These are phyloP conservation scores for Sclerotiophoma versabilis DNA, from an alignment of 2,329 filamentous ascomycete genomes.

Conservation along the genomic window DNA sequence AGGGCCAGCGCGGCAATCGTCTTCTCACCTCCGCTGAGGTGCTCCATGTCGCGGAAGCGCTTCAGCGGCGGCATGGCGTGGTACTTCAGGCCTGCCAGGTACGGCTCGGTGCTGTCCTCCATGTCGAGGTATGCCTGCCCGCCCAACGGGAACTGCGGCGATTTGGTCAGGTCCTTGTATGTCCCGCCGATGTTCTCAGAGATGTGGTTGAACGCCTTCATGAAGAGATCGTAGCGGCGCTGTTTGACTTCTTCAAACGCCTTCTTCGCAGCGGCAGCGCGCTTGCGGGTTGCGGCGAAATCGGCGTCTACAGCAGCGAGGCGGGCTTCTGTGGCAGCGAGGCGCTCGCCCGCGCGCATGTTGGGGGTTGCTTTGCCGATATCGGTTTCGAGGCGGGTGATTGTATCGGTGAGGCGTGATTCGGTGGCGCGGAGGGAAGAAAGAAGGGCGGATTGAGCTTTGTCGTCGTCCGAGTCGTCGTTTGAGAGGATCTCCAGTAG, in stretches of 20 bases:
- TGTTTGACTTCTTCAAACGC: slow-evolving; percentile 83
- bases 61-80: slow-evolving; percentile 98
- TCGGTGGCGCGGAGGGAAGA: slow-evolving; percentile 60
- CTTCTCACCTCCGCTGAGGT: slow-evolving; percentile 95
- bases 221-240: slow-evolving; percentile 87
- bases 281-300: slow-evolving; percentile 81
- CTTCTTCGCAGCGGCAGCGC: slow-evolving; percentile 78
- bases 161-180: slow-evolving; percentile 93
- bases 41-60: slow-evolving; percentile 99
- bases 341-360: slow-evolving; percentile 90
- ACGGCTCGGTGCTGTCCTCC: slow-evolving; percentile 95
- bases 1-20: slow-evolving; percentile 98
- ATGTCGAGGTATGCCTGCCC: slow-evolving; percentile 89
- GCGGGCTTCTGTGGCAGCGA: slow-evolving; percentile 83
- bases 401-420: slow-evolving; percentile 77
- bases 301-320: slow-evolving; percentile 86
- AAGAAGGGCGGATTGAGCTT: slow-evolving; percentile 26
- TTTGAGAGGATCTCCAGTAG: slow-evolving; percentile 56
- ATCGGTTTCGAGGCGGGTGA: slow-evolving; percentile 75
- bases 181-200: slow-evolving; percentile 92
- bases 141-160: slow-evolving; percentile 89
- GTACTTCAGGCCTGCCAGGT: slow-evolving; percentile 95
- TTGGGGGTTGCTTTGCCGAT: slow-evolving; percentile 96
- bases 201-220: slow-evolving; percentile 93
- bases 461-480: slow-evolving; percentile 67